A percentile compares a stretch with the other conserved stretches of the same genome.
These are phyloP conservation scores for Nitzschia sp. DNA, from an alignment of 108 stramenopile genomes.

Conservation along the genomic window DNA sequence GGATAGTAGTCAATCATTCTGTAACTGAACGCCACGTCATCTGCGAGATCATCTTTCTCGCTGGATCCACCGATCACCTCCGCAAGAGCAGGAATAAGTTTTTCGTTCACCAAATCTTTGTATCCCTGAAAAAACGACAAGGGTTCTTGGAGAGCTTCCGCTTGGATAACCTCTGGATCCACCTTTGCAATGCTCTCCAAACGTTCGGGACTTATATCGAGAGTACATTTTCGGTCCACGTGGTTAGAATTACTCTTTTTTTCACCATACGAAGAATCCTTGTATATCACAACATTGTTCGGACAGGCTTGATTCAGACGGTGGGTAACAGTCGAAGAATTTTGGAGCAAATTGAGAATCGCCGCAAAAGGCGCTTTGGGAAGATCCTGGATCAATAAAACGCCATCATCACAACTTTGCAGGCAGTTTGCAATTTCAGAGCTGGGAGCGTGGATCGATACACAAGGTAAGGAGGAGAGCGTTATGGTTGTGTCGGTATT, in stretches of 20 bases:
- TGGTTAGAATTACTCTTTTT: slow-evolving; percentile 11
- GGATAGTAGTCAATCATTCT: slow-evolving; percentile 39
- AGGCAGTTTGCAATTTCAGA: background rate
- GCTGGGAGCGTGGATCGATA: background rate
- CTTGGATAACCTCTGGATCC: slow-evolving; percentile 11
- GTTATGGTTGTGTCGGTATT: background rate
- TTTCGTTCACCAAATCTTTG: slow-evolving; percentile 8
- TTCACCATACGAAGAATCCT: slow-evolving; percentile 17
- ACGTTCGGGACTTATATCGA: slow-evolving; percentile 36
- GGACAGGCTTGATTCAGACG: slow-evolving; percentile 32
- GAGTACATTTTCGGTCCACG: slow-evolving; percentile 29
- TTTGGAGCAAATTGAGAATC: background rate
- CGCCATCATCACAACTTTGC: background rate
- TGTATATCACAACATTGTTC: slow-evolving; percentile 27
- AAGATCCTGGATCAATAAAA: background rate
- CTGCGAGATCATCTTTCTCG: slow-evolving; percentile 18
- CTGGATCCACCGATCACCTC: slow-evolving; percentile 2
- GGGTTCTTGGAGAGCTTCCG: background rate
- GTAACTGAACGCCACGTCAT: slow-evolving; percentile 31
- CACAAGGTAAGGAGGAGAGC: too few relatives aligned
- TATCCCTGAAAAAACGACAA: background rate
- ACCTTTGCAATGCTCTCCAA: slow-evolving; percentile 11
- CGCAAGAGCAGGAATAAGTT: slow-evolving; percentile 19
- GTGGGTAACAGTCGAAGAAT: background rate
- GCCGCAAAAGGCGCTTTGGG: background rate